Conservation (phyloP, 1,139 yeast species). For the Blastobotrys capitulatus region DNA sequence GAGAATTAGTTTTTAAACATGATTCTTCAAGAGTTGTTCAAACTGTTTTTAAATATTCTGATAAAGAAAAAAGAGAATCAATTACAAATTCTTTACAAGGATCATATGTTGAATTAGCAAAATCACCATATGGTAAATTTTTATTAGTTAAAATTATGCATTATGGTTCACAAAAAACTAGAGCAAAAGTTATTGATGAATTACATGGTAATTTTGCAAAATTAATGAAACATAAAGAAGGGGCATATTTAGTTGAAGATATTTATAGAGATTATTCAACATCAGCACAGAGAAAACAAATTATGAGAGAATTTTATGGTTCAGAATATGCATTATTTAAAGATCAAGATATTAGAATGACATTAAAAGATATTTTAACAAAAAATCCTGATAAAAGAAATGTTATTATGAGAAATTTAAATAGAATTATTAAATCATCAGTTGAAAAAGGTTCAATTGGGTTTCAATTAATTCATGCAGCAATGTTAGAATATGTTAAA, state of each 20-base stretch:
- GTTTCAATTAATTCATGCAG: conserved; percentile 92
- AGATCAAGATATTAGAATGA: conserved; percentile 52
- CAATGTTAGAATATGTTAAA: conserved; percentile 81
- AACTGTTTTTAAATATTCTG: conserved; percentile 80
- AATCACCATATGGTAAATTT: conserved; percentile 91
- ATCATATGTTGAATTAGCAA: conserved; percentile 73
- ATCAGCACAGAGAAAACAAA: conserved; percentile 78
- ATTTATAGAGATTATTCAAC: conserved; percentile 80
- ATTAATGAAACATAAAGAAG: conserved; percentile 94
- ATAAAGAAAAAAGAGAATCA: conserved; percentile 70
- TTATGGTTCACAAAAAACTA: conserved; percentile 80
- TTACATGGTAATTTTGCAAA: conserved; percentile 87
- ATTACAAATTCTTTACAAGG: conserved; percentile 71
- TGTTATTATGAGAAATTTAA: conserved; percentile 67
- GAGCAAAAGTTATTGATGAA: conserved; percentile 71
- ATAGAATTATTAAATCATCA: conserved; percentile 81
- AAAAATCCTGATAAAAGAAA: conserved; percentile 81
- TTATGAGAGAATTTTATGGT: conserved; percentile 96
- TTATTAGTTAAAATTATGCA: conserved; percentile 82
- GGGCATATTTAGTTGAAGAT: conserved; percentile 98
- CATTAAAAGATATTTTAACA: conserved; percentile 59
- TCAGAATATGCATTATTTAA: conserved; percentile 91
- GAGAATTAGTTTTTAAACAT: conserved; percentile 87
- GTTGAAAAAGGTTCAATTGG: conserved; percentile 96
- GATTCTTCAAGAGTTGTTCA: conserved; percentile 97